phyloP scores from a whole-genome alignment of 139 green algal genomes.

The Gonium pectorale region DNA sequence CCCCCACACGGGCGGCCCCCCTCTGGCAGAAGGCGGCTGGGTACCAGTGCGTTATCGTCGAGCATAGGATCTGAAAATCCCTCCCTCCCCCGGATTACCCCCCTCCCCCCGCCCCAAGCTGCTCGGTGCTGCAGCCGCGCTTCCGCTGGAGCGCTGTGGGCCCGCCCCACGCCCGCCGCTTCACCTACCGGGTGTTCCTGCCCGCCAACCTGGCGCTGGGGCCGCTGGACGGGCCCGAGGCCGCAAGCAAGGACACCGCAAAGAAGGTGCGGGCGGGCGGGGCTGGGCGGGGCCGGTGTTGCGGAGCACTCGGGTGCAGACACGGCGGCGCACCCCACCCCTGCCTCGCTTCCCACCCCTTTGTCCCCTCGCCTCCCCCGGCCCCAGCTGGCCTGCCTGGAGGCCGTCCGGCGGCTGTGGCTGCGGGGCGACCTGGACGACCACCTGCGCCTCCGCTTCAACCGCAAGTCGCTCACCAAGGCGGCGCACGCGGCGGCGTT shows the following conservation, averaged over 20 bases:
- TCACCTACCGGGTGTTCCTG: constrained; percentile 30
- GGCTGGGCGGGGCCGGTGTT: too few relatives aligned
- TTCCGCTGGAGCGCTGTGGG: constrained; percentile 3
- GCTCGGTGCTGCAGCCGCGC: constrained; percentile 21
- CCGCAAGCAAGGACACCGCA: not conserved
- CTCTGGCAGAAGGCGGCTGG: too few relatives aligned
- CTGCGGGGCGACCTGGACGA: constrained; percentile 29
- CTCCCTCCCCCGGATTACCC: not conserved
- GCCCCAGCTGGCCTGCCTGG: constrained; percentile 7
- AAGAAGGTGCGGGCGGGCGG: constrained; percentile 17
- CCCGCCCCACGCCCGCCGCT: not conserved
- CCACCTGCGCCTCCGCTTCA: constrained; percentile 26
- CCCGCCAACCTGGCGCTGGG: constrained; percentile 35
- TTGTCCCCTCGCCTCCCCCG: not conserved
- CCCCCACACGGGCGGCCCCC: too few relatives aligned
- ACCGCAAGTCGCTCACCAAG: not conserved
- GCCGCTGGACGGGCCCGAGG: not conserved
- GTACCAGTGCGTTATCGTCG: too few relatives aligned
- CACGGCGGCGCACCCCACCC: too few relatives aligned
- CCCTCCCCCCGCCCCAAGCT: not conserved
- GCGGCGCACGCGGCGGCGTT: not conserved
- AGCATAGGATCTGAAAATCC: too few relatives aligned
- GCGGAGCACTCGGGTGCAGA: too few relatives aligned
- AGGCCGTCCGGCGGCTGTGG: constrained; percentile 16
- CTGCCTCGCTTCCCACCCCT: too few relatives aligned